Conservation (phyloP, 805 yeast genomes). For the Martiniozyma abietophila region DNA sequence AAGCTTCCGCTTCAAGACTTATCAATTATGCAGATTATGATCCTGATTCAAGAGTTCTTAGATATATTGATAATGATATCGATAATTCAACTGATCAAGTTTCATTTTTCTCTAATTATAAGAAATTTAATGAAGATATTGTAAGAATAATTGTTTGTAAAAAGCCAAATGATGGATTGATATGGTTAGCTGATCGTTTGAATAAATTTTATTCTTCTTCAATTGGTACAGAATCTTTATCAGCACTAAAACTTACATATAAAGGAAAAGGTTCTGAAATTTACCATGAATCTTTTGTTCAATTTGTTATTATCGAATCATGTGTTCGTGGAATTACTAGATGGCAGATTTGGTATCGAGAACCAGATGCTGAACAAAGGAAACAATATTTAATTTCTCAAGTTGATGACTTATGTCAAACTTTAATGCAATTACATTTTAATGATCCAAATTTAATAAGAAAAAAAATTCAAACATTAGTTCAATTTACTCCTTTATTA, state of each 20-base stretch:
- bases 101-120: slow-evolving; percentile 69
- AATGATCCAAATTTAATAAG: slow-evolving; percentile 75
- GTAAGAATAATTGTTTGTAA: slow-evolving; percentile 83
- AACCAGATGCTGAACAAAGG: slow-evolving; percentile 42
- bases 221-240: slow-evolving; percentile 56
- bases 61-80: slow-evolving; percentile 74
- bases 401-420: slow-evolving; percentile 64
- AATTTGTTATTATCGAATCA: slow-evolving; percentile 79
- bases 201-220: slow-evolving; percentile 64
- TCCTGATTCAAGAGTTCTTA: slow-evolving; percentile 54
- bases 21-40: slow-evolving; percentile 62
- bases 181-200: slow-evolving; percentile 71
- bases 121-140: slow-evolving; percentile 81
- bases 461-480: slow-evolving; percentile 84
- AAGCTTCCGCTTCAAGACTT: slow-evolving; percentile 68
- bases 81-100: slow-evolving; percentile 76
- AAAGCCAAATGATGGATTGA: slow-evolving; percentile 69
- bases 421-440: slow-evolving; percentile 63
- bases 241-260: slow-evolving; percentile 42
- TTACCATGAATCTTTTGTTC: slow-evolving; percentile 67
- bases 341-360: slow-evolving; percentile 88
- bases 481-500: slow-evolving; percentile 85
- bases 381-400: slow-evolving; percentile 43
- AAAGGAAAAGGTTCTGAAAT: slow-evolving; percentile 54
- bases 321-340: slow-evolving; percentile 87